phyloP scores from a whole-genome alignment of 345 rosid genomes.

The Hirschfeldia incana region DNA sequence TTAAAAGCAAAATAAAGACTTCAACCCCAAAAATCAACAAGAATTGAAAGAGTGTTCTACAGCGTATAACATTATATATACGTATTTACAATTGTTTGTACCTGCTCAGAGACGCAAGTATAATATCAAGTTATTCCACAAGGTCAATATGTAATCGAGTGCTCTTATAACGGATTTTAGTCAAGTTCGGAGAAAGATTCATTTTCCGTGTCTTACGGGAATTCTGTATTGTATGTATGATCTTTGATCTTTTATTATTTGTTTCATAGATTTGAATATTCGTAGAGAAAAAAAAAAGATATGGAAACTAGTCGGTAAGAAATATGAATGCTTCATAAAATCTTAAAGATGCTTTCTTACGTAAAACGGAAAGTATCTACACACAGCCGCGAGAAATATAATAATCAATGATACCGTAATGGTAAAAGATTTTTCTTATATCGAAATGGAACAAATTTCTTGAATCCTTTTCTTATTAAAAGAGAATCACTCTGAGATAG shows the following conservation, averaged over 20 bases:
- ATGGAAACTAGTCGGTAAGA: not conserved
- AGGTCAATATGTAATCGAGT: slow-evolving; percentile 14
- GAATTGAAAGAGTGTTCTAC: not conserved
- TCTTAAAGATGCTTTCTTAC: not conserved
- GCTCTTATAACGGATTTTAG: slow-evolving; percentile 26
- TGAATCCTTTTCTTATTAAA: too few relatives aligned
- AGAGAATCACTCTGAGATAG: too few relatives aligned
- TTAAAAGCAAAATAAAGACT: not conserved
- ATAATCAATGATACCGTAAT: not conserved
- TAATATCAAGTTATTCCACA: not conserved
- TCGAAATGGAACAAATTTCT: not conserved
- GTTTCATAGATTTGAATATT: not conserved
- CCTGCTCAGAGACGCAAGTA: not conserved
- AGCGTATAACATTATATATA: not conserved
- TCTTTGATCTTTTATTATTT: too few relatives aligned
- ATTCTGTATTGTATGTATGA: not conserved
- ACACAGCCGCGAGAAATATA: not conserved
- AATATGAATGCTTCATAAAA: not conserved
- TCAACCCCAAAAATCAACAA: not conserved
- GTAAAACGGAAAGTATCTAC: not conserved
- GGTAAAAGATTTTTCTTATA: not conserved
- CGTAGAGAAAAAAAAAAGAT: too few relatives aligned
- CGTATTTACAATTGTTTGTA: not conserved
- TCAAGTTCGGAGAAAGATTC: slow-evolving; percentile 1
- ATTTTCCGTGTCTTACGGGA: slow-evolving; percentile 20